Evolutionary conservation across 2,329 filamentous ascomycete genomes (phyloP).

Genomic region (Ceratocystis destructans): DNA sequence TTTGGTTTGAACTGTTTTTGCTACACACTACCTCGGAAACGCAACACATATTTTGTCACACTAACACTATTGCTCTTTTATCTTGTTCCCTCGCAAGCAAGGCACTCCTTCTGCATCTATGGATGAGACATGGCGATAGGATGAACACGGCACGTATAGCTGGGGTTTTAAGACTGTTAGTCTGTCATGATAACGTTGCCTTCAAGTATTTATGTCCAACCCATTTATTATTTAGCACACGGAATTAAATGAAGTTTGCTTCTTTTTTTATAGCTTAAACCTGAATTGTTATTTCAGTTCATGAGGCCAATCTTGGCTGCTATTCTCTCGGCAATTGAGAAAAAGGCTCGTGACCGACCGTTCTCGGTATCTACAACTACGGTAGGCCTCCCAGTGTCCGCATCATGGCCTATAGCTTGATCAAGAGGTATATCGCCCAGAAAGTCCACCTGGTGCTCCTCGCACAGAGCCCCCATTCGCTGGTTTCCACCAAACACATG

Average conservation of each 20-base stretch:
- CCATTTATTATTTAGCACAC: background rate
- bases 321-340: conserved; percentile 50
- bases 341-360: conserved; percentile 56
- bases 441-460: conserved; percentile 60
- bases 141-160: too few relatives aligned
- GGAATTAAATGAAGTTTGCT: background rate
- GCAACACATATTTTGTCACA: too few relatives aligned
- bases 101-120: too few relatives aligned
- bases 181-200: too few relatives aligned
- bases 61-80: too few relatives aligned
- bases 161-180: too few relatives aligned
- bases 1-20: background rate
- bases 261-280: background rate
- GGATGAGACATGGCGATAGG: too few relatives aligned
- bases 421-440: conserved; percentile 83
- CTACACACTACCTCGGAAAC: too few relatives aligned
- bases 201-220: too few relatives aligned
- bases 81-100: too few relatives aligned
- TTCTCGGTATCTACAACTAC: conserved; percentile 76
- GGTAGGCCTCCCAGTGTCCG: conserved; percentile 75
- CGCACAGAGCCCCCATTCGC: conserved; percentile 54
- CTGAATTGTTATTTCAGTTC: conserved; percentile 10
- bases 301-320: conserved; percentile 31
- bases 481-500: conserved; percentile 59
- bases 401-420: conserved; percentile 72